Conservation (phyloP, 164 flowering plant genomes). For the Vitis amurensis region DNA sequence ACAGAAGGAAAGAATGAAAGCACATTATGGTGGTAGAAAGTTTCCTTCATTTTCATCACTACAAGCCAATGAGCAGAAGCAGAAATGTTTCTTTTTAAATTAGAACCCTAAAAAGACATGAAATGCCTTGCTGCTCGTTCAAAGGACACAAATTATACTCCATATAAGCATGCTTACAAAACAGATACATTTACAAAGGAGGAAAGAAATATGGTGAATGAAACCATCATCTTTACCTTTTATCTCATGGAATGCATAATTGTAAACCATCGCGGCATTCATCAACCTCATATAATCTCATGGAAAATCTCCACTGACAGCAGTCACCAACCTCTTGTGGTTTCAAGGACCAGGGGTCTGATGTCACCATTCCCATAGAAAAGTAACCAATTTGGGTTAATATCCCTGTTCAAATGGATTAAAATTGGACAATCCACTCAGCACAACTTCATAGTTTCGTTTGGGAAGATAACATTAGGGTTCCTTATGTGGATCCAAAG, state of each 20-base stretch:
- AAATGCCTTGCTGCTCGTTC: no score
- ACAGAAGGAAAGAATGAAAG: no score
- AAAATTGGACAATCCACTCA: slow-evolving; percentile 18
- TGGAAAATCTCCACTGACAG: no score
- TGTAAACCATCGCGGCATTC: background rate
- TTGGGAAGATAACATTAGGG: slow-evolving; percentile 66
- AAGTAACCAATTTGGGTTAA: background rate
- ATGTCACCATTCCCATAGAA: background rate
- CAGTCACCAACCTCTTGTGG: no score
- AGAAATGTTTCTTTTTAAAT: no score
- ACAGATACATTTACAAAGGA: background rate
- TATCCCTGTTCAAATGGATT: background rate
- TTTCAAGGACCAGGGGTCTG: no score
- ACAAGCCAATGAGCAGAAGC: no score
- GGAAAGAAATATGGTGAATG: background rate
- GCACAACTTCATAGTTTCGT: slow-evolving; percentile 52
- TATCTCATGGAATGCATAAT: no score
- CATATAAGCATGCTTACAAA: background rate
- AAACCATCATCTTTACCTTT: background rate
- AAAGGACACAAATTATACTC: background rate
- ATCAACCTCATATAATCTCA: no score
- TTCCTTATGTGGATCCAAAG: slow-evolving; percentile 64
- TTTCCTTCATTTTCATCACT: no score
- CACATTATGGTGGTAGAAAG: no score
- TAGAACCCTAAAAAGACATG: no score